Base-by-base conservation (phyloP, 2,329 filamentous ascomycete species). In the Calonectria ilicicola region DNA sequence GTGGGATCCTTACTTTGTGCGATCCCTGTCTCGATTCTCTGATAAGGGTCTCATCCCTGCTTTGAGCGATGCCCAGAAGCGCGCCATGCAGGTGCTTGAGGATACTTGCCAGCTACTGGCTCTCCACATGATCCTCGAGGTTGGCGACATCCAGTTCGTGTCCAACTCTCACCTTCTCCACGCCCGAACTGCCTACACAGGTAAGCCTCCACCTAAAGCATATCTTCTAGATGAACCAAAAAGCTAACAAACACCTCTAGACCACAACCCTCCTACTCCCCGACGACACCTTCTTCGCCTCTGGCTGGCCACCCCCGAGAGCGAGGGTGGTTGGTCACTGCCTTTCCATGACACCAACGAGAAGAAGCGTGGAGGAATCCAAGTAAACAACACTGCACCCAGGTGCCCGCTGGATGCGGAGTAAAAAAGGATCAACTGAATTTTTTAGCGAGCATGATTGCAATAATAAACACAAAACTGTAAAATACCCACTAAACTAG, bases 1-100 rank as follows among this genome's bases (percentile, higher is more conserved):
- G 88, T 97, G 93, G 91, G 95, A 98, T 81, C 95, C 95, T 1
- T 97, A 98, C 88, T 98, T 93, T 82, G 91, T 98, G 72, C 91
- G 91, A 75, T 95, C 93, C 10, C 87, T 98, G 9, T 88, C 86
- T 23, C 91, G 95, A 32, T 97, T 96, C 86, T 94, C 91, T 0
- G 91, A 95, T 80, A 83, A 85, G 21, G 95, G 94, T 2, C 81
- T 94, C 56, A 93, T 98, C 73, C 95, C 95, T 7, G 85, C 93
- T 0, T 86, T 98, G 44, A 94, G 92, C 8, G 83, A 87, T 0
- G 93, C 89, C 70, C 95, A 98, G 84, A 77, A 88, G 66, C 90
- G 91, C 71, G 95, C 95, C 51, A 87, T 96, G 1, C 88, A 69
- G 9, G 70, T 82, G 2, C 67, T 83, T 1, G 95, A 98, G 82